These are phyloP conservation scores for Lactarius psammicola DNA, from an alignment of 768 basidiomycete species.

Conservation along the genomic window DNA sequence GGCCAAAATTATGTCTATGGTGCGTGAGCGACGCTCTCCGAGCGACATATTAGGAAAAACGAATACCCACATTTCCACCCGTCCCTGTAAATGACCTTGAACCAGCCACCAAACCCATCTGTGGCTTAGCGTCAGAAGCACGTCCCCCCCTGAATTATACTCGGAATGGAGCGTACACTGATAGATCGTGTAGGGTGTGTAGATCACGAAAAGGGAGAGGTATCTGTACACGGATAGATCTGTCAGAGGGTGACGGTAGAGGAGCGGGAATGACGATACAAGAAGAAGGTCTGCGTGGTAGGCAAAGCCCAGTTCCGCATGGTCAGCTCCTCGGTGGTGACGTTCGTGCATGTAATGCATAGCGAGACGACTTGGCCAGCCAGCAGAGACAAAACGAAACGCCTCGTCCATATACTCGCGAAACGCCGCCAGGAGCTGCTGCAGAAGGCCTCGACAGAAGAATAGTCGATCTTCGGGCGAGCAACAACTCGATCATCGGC, in stretches of 20 bases:
- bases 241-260: not conserved
- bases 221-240: slow-evolving; percentile 49
- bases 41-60: not conserved
- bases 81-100: slow-evolving; percentile 63
- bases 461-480: slow-evolving; percentile 66
- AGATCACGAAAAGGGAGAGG: slow-evolving; percentile 68
- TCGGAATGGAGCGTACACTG: slow-evolving; percentile 52
- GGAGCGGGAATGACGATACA: slow-evolving; percentile 49
- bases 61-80: slow-evolving; percentile 79
- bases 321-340: slow-evolving; percentile 78
- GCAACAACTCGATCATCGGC: not conserved
- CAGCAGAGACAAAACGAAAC: slow-evolving; percentile 65
- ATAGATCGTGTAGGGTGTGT: slow-evolving; percentile 90
- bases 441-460: slow-evolving; percentile 54
- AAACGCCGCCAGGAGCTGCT: slow-evolving; percentile 58
- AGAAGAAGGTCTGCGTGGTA: slow-evolving; percentile 80
- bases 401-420: slow-evolving; percentile 74
- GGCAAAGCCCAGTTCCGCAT: slow-evolving; percentile 67
- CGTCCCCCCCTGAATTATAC: not conserved
- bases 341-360: slow-evolving; percentile 87
- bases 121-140: slow-evolving; percentile 4
- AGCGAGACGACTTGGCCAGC: slow-evolving; percentile 82
- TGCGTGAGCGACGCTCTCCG: slow-evolving; percentile 1
- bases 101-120: slow-evolving; percentile 89
- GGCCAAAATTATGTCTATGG: slow-evolving; percentile 70